These are phyloP conservation scores for Boletus edulis DNA, from an alignment of 768 basidiomycete species.

Conservation along the genomic window DNA sequence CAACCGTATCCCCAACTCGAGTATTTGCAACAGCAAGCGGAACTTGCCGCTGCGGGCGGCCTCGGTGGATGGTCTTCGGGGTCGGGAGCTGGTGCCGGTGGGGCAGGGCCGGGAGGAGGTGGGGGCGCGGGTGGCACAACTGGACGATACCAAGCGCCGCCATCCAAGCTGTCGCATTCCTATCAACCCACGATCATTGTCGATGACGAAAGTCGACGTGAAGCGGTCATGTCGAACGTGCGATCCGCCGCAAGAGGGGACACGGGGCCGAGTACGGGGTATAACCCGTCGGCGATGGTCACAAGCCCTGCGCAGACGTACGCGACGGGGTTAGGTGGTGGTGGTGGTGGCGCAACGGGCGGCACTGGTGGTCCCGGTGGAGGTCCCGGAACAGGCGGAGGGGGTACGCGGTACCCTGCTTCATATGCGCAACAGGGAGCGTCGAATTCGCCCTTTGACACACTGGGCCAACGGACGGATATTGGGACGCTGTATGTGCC, in stretches of 20 bases:
- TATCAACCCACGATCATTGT: constrained; percentile 59
- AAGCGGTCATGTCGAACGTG: constrained; percentile 81
- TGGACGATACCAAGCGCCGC: constrained; percentile 46
- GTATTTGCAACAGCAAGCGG: constrained; percentile 90
- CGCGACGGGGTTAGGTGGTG: constrained; percentile 32
- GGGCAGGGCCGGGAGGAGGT: constrained; percentile 28
- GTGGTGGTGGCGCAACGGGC: not conserved
- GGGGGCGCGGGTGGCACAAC: constrained; percentile 16
- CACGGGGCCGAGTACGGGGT: constrained; percentile 38
- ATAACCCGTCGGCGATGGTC: constrained; percentile 51
- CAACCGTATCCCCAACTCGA: constrained; percentile 89
- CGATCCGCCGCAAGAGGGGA: constrained; percentile 60
- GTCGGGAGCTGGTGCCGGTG: constrained; percentile 9
- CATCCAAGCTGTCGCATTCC: constrained; percentile 32
- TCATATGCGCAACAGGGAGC: constrained; percentile 49
- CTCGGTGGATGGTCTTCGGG: constrained; percentile 52
- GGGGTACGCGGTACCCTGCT: constrained; percentile 52
- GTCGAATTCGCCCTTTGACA: constrained; percentile 49
- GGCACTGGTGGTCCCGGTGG: not conserved
- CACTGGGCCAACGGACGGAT: constrained; percentile 61
- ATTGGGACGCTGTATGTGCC: constrained; percentile 73
- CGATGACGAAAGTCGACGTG: constrained; percentile 67
- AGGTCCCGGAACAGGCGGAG: not conserved
- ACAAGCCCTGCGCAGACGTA: constrained; percentile 79
- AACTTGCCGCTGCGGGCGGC: constrained; percentile 67